phyloP scores from a whole-genome alignment of 1,139 yeast genomes.

The Citeromyces hawaiiensis region DNA sequence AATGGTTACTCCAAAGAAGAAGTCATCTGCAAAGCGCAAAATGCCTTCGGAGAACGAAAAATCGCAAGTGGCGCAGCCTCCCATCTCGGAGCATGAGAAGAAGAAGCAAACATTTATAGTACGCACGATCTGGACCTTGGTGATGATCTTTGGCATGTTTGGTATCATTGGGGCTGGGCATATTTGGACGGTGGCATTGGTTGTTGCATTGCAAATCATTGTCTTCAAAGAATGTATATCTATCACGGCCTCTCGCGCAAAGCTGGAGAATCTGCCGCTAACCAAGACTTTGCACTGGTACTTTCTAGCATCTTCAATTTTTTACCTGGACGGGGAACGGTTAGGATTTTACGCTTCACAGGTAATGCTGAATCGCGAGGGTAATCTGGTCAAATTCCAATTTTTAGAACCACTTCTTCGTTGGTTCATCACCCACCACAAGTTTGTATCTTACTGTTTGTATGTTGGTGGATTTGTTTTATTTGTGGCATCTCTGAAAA shows the following conservation, averaged over 20 bases:
- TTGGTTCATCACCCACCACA: constrained; percentile 48
- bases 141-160: constrained; percentile 74
- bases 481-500: constrained; percentile 81
- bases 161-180: constrained; percentile 78
- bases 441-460: constrained; percentile 69
- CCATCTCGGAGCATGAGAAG: constrained; percentile 33
- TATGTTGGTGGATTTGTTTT: constrained; percentile 83
- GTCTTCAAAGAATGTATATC: constrained; percentile 87
- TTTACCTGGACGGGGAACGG: constrained; percentile 81
- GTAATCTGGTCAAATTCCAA: constrained; percentile 26
- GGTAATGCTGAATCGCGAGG: constrained; percentile 19
- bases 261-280: constrained; percentile 72
- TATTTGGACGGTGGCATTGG: constrained; percentile 59
- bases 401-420: constrained; percentile 23
- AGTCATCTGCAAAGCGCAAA: background rate
- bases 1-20: background rate
- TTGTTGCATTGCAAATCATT: constrained; percentile 62
- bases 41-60: background rate
- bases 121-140: constrained; percentile 89
- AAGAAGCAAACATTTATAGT: constrained; percentile 77
- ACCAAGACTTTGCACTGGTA: constrained; percentile 89
- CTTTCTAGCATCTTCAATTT: constrained; percentile 65
- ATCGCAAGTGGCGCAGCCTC: constrained; percentile 1
- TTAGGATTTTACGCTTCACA: constrained; percentile 38
- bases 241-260: constrained; percentile 73